Evolutionary conservation across 768 basidiomycete species (phyloP).

Genomic region (Podaxis rugospora): DNA sequence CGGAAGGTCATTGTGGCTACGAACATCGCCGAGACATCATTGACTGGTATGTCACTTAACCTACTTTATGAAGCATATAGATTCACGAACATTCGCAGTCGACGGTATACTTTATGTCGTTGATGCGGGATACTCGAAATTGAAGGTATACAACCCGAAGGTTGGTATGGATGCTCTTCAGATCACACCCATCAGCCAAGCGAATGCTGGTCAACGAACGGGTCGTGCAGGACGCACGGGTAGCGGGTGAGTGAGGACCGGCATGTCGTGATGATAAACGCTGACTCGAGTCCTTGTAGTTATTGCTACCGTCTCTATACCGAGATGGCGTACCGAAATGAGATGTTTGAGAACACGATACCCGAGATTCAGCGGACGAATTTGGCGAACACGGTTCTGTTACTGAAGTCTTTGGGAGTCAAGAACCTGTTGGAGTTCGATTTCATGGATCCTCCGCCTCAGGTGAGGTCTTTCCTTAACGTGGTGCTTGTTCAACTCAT

Average conservation of each 20-base stretch:
- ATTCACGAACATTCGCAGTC: conserved; percentile 42
- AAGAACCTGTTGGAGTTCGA: conserved; percentile 98
- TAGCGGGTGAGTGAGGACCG: conserved; percentile 61
- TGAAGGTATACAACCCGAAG: conserved; percentile 98
- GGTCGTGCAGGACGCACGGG: conserved; percentile 97
- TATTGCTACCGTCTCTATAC: conserved; percentile 97
- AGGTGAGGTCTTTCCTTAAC: conserved; percentile 41
- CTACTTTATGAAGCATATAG: not conserved
- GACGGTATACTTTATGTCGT: conserved; percentile 98
- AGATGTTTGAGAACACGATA: conserved; percentile 92
- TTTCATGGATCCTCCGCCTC: conserved; percentile 99
- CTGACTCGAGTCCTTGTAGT: conserved; percentile 30
- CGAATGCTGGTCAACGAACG: conserved; percentile 94
- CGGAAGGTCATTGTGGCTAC: conserved; percentile 98
- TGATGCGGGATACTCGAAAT: conserved; percentile 93
- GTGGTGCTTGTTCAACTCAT: not conserved
- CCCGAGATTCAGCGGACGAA: conserved; percentile 99
- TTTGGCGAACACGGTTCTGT: conserved; percentile 90
- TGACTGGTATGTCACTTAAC: conserved; percentile 60
- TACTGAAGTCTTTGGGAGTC: conserved; percentile 94
- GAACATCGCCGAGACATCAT: conserved; percentile 97
- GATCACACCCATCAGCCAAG: conserved; percentile 98
- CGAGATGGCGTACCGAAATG: conserved; percentile 94
- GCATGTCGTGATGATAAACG: not conserved
- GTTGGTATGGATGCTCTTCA: conserved; percentile 99